These are phyloP conservation scores for Eucalyptus regnans DNA, from an alignment of 345 rosid genomes.

Conservation along the genomic window DNA sequence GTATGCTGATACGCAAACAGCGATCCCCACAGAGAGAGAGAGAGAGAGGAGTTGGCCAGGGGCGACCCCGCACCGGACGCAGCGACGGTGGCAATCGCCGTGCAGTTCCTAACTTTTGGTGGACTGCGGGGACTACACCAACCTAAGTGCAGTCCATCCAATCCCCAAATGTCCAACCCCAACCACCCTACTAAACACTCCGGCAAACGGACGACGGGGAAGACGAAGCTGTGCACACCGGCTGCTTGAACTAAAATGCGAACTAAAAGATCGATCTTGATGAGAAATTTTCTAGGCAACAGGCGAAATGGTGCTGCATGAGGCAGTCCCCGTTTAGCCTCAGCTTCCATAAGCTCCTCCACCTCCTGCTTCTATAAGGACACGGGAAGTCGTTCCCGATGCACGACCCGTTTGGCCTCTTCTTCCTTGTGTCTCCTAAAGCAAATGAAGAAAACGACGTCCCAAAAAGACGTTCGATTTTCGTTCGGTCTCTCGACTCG, in stretches of 20 bases:
- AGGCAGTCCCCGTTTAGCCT: no score
- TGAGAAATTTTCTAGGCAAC: neutral
- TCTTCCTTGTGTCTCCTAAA: neutral
- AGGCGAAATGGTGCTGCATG: neutral
- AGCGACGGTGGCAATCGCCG: neutral
- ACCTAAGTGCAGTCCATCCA: neutral
- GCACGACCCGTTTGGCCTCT: neutral
- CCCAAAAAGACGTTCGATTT: neutral
- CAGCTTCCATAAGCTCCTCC: no score
- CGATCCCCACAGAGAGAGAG: neutral
- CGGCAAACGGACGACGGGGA: neutral
- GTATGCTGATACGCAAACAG: neutral
- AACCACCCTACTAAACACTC: neutral
- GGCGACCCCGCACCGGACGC: neutral
- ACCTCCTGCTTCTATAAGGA: neutral
- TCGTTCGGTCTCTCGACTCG: neutral
- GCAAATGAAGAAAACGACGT: neutral
- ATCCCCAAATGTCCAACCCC: neutral
- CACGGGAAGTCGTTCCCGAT: neutral
- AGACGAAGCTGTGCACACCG: neutral
- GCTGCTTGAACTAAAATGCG: neutral
- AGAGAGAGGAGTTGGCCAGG: neutral
- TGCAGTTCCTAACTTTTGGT: neutral
- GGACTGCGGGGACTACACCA: neutral
- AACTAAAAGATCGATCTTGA: neutral